phyloP scores from a whole-genome alignment of 805 yeast species.

The Pichia heedii region DNA sequence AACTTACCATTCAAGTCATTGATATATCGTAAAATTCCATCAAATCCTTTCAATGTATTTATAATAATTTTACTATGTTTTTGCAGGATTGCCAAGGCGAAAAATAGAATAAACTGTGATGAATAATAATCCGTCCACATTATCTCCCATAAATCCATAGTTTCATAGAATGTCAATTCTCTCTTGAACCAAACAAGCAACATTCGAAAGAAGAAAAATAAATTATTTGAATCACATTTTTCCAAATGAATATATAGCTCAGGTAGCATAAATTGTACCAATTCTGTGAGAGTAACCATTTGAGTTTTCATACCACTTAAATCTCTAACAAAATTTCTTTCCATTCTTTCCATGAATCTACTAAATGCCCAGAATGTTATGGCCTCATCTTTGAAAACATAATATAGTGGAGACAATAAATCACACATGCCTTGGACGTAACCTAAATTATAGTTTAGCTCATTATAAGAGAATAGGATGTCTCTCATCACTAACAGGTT shows the following conservation, averaged over 20 bases:
- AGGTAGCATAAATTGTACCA: conserved; percentile 88
- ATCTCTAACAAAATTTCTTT: conserved; percentile 82
- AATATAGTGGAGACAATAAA: conserved; percentile 76
- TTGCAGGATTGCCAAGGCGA: conserved; percentile 83
- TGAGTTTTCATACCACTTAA: conserved; percentile 91
- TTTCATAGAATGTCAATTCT: conserved; percentile 74
- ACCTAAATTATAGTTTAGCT: conserved; percentile 74
- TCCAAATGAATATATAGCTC: conserved; percentile 72
- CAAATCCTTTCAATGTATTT: conserved; percentile 67
- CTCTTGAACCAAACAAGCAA: conserved; percentile 91
- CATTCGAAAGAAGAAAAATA: conserved; percentile 94
- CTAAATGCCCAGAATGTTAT: conserved; percentile 84
- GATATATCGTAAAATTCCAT: conserved; percentile 86
- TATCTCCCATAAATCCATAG: conserved; percentile 81
- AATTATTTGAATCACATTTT: conserved; percentile 79
- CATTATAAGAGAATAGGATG: conserved; percentile 79
- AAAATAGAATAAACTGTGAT: conserved; percentile 79
- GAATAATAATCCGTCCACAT: conserved; percentile 82
- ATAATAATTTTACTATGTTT: conserved; percentile 74
- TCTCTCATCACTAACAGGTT: conserved; percentile 67
- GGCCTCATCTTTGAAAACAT: conserved; percentile 55
- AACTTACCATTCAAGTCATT: conserved; percentile 77
- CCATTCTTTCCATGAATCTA: conserved; percentile 89
- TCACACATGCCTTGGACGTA: conserved; percentile 99
- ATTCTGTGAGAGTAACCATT: conserved; percentile 71